phyloP scores from a whole-genome alignment of 306 rosid genomes.

The Sindora glabra region DNA sequence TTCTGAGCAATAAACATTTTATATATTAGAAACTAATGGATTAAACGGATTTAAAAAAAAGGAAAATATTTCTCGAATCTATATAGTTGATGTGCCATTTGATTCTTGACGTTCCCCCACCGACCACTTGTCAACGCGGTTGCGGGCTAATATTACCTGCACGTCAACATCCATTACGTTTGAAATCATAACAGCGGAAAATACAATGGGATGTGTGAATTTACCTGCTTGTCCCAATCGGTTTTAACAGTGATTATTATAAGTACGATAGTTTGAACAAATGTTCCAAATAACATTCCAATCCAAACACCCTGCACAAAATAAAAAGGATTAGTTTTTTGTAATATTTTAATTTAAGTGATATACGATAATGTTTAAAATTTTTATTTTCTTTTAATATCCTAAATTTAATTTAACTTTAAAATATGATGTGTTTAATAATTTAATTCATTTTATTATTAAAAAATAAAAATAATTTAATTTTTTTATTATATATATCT shows the following conservation, averaged over 20 bases:
- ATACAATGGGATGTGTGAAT: neutral
- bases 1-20: too few species aligned
- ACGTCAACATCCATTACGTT: neutral
- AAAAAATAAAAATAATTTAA: too few species aligned
- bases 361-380: too few species aligned
- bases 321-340: too few species aligned
- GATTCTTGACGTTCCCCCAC: conserved; percentile 6
- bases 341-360: too few species aligned
- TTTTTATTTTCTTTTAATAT: too few species aligned
- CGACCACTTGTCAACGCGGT: conserved; percentile 37
- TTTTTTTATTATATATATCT: too few species aligned
- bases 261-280: conserved; percentile 45
- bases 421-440: too few species aligned
- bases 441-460: too few species aligned
- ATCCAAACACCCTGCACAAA: conserved; percentile 55
- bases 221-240: conserved; percentile 64
- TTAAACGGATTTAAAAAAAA: neutral
- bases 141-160: conserved; percentile 29
- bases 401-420: too few species aligned
- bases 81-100: neutral
- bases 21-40: too few species aligned
- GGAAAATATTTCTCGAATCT: neutral
- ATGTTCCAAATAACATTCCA: conserved; percentile 56
- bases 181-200: neutral
- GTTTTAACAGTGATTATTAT: conserved; percentile 35